A percentile compares a stretch with the other conserved stretches of the same genome.
Evolutionary conservation across 2,329 filamentous ascomycete genomes (phyloP).

Genomic region (Fusarium hostae): DNA sequence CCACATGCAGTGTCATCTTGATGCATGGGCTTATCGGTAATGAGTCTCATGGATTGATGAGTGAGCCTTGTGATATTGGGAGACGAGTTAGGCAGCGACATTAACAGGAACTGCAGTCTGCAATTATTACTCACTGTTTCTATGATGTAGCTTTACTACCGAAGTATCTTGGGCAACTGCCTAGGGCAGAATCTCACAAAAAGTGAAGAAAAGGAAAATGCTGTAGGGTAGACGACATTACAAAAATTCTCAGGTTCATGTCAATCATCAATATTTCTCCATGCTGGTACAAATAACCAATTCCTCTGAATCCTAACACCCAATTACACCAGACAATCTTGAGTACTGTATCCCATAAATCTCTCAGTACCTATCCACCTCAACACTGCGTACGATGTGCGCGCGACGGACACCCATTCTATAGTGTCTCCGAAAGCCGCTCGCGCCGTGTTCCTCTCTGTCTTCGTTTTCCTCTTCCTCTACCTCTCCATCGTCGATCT

Average conservation of each 20-base stretch:
- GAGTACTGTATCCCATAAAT: background rate
- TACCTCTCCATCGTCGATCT: background rate
- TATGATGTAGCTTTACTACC: accelerated
- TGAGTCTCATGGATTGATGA: background rate
- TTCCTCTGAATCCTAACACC: background rate
- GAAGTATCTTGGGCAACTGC: too few relatives aligned
- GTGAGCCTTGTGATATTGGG: background rate
- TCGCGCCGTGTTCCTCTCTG: background rate
- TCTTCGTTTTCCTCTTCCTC: background rate
- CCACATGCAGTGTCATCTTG: background rate
- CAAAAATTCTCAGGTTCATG: accelerated
- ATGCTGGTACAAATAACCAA: background rate
- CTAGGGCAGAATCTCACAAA: background rate
- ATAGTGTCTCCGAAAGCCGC: background rate
- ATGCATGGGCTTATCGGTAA: background rate
- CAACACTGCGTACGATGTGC: background rate
- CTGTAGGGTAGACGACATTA: background rate
- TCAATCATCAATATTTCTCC: background rate
- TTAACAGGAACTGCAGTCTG: too few relatives aligned
- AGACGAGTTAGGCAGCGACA: background rate
- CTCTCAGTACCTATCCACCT: background rate
- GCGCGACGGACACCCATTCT: background rate
- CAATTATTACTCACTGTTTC: accelerated
- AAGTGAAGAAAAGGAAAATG: accelerated
- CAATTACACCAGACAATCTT: background rate